Conservation (phyloP, 306 rosid genomes). For the Amphicarpaea edgeworthii region DNA sequence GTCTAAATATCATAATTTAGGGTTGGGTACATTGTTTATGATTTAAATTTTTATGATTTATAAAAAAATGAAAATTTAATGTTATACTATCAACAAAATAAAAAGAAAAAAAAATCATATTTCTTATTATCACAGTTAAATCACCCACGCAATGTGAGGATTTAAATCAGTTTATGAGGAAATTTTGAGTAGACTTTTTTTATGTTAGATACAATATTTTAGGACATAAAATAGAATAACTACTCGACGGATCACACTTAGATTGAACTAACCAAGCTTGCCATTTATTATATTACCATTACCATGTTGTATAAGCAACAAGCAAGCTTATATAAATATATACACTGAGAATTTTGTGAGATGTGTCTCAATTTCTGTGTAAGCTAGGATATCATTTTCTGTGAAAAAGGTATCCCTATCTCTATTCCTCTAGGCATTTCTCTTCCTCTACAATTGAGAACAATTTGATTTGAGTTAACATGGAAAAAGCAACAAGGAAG, state of each 20-base stretch:
- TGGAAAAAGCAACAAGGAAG: slow-evolving; percentile 79
- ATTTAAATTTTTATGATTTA: too few species aligned
- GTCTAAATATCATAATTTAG: too few species aligned
- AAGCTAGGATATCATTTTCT: slow-evolving; percentile 36
- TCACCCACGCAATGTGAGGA: too few species aligned
- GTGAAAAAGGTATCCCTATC: slow-evolving; percentile 30
- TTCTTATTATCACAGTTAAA: too few species aligned
- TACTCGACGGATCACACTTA: not conserved
- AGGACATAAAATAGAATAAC: not conserved
- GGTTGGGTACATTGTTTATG: too few species aligned
- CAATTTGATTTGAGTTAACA: slow-evolving; percentile 53
- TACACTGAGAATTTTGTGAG: slow-evolving; percentile 3
- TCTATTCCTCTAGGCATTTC: slow-evolving; percentile 14
- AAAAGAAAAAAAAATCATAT: too few species aligned
- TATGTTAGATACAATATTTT: not conserved
- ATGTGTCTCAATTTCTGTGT: slow-evolving; percentile 31
- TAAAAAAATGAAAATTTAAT: too few species aligned
- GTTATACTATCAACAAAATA: too few species aligned
- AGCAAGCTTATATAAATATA: slow-evolving; percentile 12
- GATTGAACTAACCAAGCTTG: slow-evolving; percentile 11
- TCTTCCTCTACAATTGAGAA: slow-evolving; percentile 20
- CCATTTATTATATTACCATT: slow-evolving; percentile 39
- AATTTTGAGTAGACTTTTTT: not conserved
- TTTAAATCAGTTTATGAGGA: not conserved
- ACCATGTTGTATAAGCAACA: slow-evolving; percentile 26